These are phyloP conservation scores for Colletotrichum agaves DNA, from an alignment of 2,329 filamentous ascomycete genomes.

Conservation along the genomic window DNA sequence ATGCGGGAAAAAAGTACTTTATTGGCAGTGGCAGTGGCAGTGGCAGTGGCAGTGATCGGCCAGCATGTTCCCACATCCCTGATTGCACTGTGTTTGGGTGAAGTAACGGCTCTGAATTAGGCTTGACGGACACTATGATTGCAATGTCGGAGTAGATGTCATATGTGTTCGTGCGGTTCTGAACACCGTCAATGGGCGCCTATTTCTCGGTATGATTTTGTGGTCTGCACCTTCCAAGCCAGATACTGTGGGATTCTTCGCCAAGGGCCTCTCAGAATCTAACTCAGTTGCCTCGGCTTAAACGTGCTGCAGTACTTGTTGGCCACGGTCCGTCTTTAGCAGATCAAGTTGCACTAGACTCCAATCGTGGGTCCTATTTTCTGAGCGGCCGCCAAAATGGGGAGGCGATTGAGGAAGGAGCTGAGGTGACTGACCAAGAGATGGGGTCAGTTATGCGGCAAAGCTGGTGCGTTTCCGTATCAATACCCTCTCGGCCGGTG, in stretches of 20 bases:
- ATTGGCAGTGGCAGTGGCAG: background rate
- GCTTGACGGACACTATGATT: background rate
- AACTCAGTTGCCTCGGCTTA: too few relatives aligned
- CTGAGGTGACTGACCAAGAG: constrained; percentile 29
- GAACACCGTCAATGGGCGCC: background rate
- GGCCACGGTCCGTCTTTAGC: background rate
- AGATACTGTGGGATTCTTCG: background rate
- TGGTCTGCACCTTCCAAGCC: too few relatives aligned
- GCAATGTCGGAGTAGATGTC: background rate
- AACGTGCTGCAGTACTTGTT: background rate
- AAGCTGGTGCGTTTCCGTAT: constrained; percentile 29
- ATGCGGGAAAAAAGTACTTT: constrained; percentile 9
- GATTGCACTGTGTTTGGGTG: background rate
- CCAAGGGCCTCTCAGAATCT: background rate
- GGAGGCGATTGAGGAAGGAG: background rate
- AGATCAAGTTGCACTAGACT: too few relatives aligned
- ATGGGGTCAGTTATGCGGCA: constrained; percentile 26
- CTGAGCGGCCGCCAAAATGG: constrained; percentile 27
- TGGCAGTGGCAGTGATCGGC: background rate
- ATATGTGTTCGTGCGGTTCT: background rate
- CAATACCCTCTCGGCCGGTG: constrained; percentile 16
- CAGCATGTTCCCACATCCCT: background rate
- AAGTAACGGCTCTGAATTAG: background rate
- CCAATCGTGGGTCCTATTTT: background rate
- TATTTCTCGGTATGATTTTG: too few relatives aligned